Percentiles rank a stretch among this genome's conserved stretches.
Evolutionary conservation across 1,284 basidiomycete genomes (phyloP).

Genomic region (Trametes hirsuta): DNA sequence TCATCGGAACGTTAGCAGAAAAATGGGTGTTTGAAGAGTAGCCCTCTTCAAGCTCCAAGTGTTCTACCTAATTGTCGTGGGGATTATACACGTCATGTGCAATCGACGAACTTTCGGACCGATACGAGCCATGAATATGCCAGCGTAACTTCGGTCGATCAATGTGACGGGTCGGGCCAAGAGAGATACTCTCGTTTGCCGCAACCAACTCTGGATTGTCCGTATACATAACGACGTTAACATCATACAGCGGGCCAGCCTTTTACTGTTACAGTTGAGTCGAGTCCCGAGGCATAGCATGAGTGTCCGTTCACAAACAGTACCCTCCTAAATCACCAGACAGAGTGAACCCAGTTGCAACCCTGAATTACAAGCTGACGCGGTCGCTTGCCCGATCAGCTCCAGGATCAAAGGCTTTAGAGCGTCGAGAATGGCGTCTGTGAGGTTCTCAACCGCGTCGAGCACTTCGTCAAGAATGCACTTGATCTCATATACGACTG

Average conservation of each 20-base stretch:
- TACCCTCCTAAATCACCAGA: background rate
- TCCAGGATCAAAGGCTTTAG: slow-evolving; percentile 38
- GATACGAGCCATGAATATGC: background rate
- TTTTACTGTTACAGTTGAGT: background rate
- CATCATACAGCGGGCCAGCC: slow-evolving; percentile 6
- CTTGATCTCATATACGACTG: slow-evolving; percentile 53
- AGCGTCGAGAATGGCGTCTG: slow-evolving; percentile 50
- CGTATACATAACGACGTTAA: background rate
- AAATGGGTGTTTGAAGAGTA: slow-evolving; percentile 75
- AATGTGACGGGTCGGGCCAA: too few species aligned
- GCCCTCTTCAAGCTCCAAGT: slow-evolving; percentile 6
- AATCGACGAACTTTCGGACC: background rate
- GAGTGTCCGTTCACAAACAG: background rate
- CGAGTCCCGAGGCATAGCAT: background rate
- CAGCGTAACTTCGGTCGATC: too few species aligned
- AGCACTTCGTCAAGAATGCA: slow-evolving; percentile 50
- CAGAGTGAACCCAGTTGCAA: background rate
- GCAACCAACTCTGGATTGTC: background rate
- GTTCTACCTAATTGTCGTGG: background rate
- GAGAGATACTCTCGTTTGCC: too few species aligned
- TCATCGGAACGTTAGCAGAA: slow-evolving; percentile 72
- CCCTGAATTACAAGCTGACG: slow-evolving; percentile 26
- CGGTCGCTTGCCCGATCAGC: slow-evolving; percentile 29
- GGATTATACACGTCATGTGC: background rate
- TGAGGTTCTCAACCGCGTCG: slow-evolving; percentile 50